phyloP scores from a whole-genome alignment of 2,329 filamentous ascomycete genomes.

The Phoma herbarum region DNA sequence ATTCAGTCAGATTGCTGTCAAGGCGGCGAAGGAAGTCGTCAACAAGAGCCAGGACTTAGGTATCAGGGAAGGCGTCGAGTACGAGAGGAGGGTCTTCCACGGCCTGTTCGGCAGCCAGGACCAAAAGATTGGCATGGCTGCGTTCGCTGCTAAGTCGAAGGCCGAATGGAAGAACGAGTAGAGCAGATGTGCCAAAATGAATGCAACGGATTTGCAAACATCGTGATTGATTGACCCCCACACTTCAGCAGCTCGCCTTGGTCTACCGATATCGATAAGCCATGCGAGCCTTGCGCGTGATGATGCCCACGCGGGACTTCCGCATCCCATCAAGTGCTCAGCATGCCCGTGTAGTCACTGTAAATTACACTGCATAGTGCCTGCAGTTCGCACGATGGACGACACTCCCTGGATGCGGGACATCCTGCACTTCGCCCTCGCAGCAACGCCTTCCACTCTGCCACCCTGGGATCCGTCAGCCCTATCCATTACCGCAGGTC shows the following conservation, averaged over 20 bases:
- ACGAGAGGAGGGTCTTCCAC: constrained; percentile 92
- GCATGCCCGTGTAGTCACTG: not conserved
- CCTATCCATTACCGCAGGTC: constrained; percentile 13
- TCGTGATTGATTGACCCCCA: constrained; percentile 1
- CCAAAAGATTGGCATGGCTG: constrained; percentile 95
- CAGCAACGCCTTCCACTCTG: constrained; percentile 35
- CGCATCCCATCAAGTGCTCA: constrained; percentile 3
- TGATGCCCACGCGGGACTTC: constrained; percentile 2
- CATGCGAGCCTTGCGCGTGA: constrained; percentile 18
- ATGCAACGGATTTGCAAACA: not conserved
- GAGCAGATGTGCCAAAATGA: not conserved
- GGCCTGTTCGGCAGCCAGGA: constrained; percentile 91
- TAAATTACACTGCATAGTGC: not conserved
- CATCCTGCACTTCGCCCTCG: constrained; percentile 35
- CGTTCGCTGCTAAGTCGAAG: constrained; percentile 95
- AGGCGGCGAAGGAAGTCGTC: constrained; percentile 96
- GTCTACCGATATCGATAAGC: constrained; percentile 4
- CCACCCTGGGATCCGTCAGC: constrained; percentile 26
- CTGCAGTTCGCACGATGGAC: constrained; percentile 16
- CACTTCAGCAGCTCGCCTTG: constrained; percentile 7
- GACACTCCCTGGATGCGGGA: constrained; percentile 35
- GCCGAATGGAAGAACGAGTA: constrained; percentile 87
- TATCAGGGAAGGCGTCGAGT: constrained; percentile 91
- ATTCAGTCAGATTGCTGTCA: constrained; percentile 85
- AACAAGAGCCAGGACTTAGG: constrained; percentile 97